These are phyloP conservation scores for Camillea tinctor DNA, from an alignment of 2,329 filamentous ascomycete species.

Conservation along the genomic window DNA sequence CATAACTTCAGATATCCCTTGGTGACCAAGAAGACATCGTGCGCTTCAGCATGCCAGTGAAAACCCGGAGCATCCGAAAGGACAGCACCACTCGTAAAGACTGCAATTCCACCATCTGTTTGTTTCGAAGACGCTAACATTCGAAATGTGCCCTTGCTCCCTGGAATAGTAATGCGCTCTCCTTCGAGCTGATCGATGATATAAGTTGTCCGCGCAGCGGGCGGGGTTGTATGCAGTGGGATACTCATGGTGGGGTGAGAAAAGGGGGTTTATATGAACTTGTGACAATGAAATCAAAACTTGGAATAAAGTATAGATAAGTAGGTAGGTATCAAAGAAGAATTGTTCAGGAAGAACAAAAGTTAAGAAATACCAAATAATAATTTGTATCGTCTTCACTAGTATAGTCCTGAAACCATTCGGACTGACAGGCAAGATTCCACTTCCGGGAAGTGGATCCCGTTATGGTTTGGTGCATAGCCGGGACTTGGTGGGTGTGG, in stretches of 20 bases:
- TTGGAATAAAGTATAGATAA: background rate
- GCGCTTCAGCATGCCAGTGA: conserved; percentile 55
- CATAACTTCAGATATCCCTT: conserved; percentile 56
- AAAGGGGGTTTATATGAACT: background rate
- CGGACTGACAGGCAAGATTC: background rate
- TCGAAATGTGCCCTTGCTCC: conserved; percentile 50
- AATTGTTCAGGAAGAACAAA: background rate
- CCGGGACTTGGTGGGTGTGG: background rate
- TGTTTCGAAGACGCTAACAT: conserved; percentile 52
- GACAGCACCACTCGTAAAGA: conserved; percentile 49
- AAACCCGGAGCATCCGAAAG: conserved; percentile 41
- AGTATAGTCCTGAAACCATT: background rate
- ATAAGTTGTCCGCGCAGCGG: conserved; percentile 39
- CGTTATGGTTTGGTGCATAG: background rate
- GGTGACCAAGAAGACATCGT: conserved; percentile 56
- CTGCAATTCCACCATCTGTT: conserved; percentile 48
- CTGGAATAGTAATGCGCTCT: conserved; percentile 51
- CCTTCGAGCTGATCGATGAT: conserved; percentile 49
- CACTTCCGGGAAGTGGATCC: background rate
- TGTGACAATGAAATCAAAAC: background rate
- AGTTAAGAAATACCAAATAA: background rate
- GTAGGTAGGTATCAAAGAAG: background rate
- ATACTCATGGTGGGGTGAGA: conserved; percentile 29
- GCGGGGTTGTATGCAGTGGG: conserved; percentile 35
- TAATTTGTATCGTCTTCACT: background rate